phyloP scores from a whole-genome alignment of 2,329 filamentous ascomycete genomes.

The Sphaerulina musiva region DNA sequence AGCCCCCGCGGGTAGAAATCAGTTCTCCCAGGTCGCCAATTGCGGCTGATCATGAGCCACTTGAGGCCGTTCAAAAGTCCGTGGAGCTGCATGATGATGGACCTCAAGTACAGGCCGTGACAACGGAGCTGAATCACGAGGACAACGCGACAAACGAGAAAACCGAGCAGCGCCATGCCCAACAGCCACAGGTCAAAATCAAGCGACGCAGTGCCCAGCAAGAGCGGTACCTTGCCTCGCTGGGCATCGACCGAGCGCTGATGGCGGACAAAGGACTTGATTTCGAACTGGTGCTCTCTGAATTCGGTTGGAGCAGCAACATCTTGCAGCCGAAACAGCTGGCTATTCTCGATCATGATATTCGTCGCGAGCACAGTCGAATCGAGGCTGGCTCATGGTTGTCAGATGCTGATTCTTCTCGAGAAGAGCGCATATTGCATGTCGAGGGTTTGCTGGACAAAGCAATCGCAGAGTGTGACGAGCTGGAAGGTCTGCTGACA shows the following conservation, averaged over 20 bases:
- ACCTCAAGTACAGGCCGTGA: constrained; percentile 11
- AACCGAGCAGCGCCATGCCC: constrained; percentile 25
- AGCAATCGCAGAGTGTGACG: constrained; percentile 91
- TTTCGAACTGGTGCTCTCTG: constrained; percentile 74
- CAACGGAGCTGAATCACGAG: constrained; percentile 7
- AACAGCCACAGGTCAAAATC: constrained; percentile 28
- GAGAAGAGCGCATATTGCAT: constrained; percentile 81
- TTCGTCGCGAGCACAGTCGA: constrained; percentile 81
- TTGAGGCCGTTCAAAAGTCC: constrained; percentile 6
- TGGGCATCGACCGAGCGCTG: constrained; percentile 72
- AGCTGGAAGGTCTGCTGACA: constrained; percentile 87
- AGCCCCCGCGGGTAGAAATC: constrained; percentile 23
- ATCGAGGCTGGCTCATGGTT: constrained; percentile 92
- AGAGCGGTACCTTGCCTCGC: constrained; percentile 65
- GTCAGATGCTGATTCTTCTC: constrained; percentile 64
- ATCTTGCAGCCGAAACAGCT: constrained; percentile 68
- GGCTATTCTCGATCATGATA: constrained; percentile 72
- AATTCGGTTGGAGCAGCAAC: constrained; percentile 82
- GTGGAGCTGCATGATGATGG: constrained; percentile 26
- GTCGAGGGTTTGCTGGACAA: constrained; percentile 81
- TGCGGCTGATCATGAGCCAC: constrained; percentile 4
- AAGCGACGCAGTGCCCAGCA: constrained; percentile 66
- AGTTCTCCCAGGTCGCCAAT: constrained; percentile 28
- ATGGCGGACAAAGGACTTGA: constrained; percentile 70
- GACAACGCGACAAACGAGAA: constrained; percentile 14